These are phyloP conservation scores for Pichia exigua DNA, from an alignment of 805 yeast genomes.

Conservation along the genomic window DNA sequence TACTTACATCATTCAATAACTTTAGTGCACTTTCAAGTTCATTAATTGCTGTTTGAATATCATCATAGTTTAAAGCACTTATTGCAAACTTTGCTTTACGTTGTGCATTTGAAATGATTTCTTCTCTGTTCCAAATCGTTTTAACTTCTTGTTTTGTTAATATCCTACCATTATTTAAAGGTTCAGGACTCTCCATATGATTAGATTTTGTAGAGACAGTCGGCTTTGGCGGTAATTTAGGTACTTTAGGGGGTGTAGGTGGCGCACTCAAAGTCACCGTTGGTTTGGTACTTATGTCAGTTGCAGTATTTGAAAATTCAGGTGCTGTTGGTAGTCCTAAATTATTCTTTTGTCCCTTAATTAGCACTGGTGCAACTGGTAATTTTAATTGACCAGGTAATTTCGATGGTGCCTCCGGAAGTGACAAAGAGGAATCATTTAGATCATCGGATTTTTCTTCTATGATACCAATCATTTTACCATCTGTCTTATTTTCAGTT, in stretches of 20 bases:
- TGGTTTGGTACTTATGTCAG: not conserved
- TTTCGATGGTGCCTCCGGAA: constrained; percentile 15
- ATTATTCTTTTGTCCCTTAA: constrained; percentile 25
- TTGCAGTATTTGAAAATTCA: not conserved
- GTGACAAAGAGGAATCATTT: constrained; percentile 2
- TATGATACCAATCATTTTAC: not conserved
- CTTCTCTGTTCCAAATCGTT: constrained; percentile 47
- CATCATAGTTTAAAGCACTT: constrained; percentile 74
- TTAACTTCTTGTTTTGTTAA: constrained; percentile 33
- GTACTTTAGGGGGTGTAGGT: not conserved
- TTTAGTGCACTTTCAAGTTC: constrained; percentile 51
- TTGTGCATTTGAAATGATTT: constrained; percentile 51
- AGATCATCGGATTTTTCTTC: constrained; percentile 15
- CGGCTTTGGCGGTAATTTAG: not conserved
- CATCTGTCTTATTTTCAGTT: not conserved
- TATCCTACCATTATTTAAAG: constrained; percentile 4
- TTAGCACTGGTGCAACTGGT: constrained; percentile 25
- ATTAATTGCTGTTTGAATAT: constrained; percentile 55
- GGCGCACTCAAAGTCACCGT: not conserved
- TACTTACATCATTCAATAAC: constrained; percentile 22
- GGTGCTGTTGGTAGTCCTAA: constrained; percentile 25
- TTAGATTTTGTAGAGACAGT: not conserved
- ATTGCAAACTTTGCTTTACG: constrained; percentile 69
- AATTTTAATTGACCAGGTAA: constrained; percentile 21
- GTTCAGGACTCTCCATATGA: not conserved